Conservation (phyloP, 2,329 filamentous ascomycete species). For the Rhinocladiella similis region DNA sequence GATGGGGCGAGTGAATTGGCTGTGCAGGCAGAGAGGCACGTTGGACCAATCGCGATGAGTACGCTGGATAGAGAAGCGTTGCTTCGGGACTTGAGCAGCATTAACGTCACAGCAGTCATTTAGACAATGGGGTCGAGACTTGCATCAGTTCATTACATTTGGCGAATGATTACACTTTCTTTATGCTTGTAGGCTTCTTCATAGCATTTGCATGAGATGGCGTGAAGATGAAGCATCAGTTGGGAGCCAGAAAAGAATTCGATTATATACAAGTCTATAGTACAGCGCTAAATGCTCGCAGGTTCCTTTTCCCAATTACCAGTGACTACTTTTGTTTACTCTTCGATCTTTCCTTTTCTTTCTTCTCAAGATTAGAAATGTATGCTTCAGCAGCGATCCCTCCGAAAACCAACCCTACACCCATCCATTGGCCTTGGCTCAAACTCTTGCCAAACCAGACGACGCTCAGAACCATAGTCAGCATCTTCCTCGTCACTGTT, state of each 20-base stretch:
- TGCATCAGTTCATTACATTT: too few relatives aligned
- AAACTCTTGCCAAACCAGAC: conserved; percentile 90
- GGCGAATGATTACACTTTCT: too few relatives aligned
- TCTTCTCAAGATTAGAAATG: conserved; percentile 80
- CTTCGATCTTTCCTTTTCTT: conserved; percentile 66
- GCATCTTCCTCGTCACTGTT: conserved; percentile 97
- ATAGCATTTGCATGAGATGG: background rate
- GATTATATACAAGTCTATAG: background rate
- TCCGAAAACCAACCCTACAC: conserved; percentile 89
- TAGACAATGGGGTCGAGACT: background rate
- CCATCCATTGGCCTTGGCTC: conserved; percentile 87
- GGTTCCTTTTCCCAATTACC: background rate
- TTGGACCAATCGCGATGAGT: background rate
- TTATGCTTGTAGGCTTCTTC: too few relatives aligned
- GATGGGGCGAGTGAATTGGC: conserved; percentile 2
- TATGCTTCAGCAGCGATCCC: conserved; percentile 88
- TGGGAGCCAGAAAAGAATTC: background rate
- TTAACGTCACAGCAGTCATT: background rate
- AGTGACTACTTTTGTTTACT: background rate
- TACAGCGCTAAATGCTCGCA: background rate
- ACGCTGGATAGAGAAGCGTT: background rate
- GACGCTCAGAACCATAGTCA: conserved; percentile 97
- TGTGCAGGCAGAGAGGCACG: background rate
- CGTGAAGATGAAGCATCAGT: background rate
- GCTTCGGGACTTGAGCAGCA: background rate